Conservation (phyloP, 1,284 basidiomycete genomes). For the Pyrrhoderma noxium region DNA sequence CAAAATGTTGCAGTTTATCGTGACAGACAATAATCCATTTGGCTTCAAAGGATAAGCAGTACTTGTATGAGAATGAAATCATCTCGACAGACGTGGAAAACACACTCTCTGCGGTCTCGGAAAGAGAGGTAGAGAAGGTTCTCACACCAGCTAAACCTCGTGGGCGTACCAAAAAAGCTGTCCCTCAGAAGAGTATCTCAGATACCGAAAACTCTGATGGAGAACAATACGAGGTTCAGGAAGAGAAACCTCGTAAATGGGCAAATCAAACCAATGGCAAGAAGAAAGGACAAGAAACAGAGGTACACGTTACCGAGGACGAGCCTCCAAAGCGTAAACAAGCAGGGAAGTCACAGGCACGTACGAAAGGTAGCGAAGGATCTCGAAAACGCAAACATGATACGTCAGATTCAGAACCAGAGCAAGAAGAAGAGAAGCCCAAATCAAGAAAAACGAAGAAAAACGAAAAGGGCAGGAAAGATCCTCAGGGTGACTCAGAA, state of each 20-base stretch:
- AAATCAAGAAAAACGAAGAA: conserved; percentile 15
- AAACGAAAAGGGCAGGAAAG: conserved; percentile 18
- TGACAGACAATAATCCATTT: neutral
- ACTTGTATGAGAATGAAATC: neutral
- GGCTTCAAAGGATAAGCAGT: neutral
- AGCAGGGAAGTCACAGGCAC: no score
- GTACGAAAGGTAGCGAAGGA: no score
- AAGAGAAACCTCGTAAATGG: neutral
- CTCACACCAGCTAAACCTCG: conserved; percentile 6
- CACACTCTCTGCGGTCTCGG: conserved; percentile 4
- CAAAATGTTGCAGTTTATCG: neutral
- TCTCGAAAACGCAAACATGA: no score
- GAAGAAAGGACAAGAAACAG: conserved; percentile 15
- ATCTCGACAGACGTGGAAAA: conserved; percentile 4
- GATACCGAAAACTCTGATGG: conserved; percentile 29
- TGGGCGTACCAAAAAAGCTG: neutral
- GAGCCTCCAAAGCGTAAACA: no score
- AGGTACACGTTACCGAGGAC: neutral
- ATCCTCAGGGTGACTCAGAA: conserved; percentile 5
- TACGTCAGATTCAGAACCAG: neutral
- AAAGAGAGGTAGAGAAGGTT: conserved; percentile 13
- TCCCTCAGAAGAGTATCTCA: conserved; percentile 28
- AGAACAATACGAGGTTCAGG: conserved; percentile 23
- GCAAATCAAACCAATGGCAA: conserved; percentile 16
- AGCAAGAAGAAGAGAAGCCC: conserved; percentile 1